Conservation (phyloP, 2,329 filamentous ascomycete species). For the Biscogniauxia marginata region DNA sequence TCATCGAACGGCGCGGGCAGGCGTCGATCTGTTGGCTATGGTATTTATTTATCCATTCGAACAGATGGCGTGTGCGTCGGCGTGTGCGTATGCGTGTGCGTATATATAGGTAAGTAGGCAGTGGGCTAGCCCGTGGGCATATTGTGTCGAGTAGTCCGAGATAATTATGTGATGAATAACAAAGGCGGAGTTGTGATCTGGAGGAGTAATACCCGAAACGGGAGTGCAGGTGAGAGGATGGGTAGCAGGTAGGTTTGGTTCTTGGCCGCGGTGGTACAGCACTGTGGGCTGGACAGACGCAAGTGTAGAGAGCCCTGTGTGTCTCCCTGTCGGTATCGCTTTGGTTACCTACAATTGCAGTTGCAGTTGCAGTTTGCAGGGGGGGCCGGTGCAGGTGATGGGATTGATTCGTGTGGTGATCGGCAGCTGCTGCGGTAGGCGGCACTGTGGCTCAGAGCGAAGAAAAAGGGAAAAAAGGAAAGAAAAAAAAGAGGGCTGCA, state of each 20-base stretch:
- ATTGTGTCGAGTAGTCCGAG: background rate
- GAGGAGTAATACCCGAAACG: background rate
- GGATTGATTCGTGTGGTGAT: background rate
- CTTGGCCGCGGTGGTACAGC: background rate
- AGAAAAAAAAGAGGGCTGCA: background rate
- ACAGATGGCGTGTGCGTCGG: background rate
- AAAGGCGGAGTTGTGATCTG: background rate
- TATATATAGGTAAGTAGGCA: background rate
- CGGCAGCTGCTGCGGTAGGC: background rate
- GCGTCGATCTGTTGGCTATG: constrained; percentile 1
- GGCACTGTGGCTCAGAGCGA: background rate
- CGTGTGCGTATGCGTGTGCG: background rate
- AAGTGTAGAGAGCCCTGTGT: background rate
- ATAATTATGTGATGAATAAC: background rate
- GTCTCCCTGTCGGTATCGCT: no score
- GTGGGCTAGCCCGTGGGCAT: background rate
- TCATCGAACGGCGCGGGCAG: constrained; percentile 28
- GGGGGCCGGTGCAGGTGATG: background rate
- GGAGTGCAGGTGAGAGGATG: background rate
- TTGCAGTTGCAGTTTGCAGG: background rate
- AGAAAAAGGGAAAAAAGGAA: background rate
- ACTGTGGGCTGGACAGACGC: background rate
- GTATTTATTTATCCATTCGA: background rate
- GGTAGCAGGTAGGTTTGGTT: background rate
- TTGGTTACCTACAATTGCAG: background rate